These are phyloP conservation scores for Calocybe gangraenosa DNA, from an alignment of 768 basidiomycete species.

Conservation along the genomic window DNA sequence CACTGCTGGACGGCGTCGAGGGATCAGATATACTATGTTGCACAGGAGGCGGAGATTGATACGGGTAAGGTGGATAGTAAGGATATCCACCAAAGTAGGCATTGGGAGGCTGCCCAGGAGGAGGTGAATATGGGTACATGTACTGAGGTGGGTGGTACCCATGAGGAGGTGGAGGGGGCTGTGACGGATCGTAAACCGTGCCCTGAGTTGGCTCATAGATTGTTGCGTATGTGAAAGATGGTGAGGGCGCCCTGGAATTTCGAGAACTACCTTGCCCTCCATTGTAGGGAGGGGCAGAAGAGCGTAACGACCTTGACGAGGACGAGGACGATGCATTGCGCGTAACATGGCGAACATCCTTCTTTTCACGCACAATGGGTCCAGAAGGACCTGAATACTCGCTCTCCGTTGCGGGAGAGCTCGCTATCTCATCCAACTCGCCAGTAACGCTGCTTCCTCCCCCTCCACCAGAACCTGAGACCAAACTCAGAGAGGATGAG, in stretches of 20 bases:
- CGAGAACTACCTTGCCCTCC: slow-evolving; percentile 60
- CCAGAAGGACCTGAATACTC: slow-evolving; percentile 64
- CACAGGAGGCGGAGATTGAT: slow-evolving; percentile 29
- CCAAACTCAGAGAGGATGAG: slow-evolving; percentile 69
- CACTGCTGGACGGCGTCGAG: slow-evolving; percentile 24
- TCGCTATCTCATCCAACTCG: slow-evolving; percentile 64
- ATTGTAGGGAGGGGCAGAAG: slow-evolving; percentile 44
- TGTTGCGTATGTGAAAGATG: slow-evolving; percentile 70
- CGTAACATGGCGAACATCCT: slow-evolving; percentile 43
- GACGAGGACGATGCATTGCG: slow-evolving; percentile 47
- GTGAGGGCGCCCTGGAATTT: slow-evolving; percentile 70
- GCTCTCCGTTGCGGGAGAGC: slow-evolving; percentile 76
- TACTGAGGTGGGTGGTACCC: slow-evolving; percentile 48
- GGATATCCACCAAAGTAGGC: slow-evolving; percentile 38
- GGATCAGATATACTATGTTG: slow-evolving; percentile 31
- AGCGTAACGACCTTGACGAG: slow-evolving; percentile 57
- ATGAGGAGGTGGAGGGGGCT: slow-evolving; percentile 32
- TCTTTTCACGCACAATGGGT: slow-evolving; percentile 51
- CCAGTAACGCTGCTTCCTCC: slow-evolving; percentile 58
- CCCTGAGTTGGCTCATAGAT: slow-evolving; percentile 60
- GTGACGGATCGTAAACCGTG: slow-evolving; percentile 46
- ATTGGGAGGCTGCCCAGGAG: slow-evolving; percentile 36
- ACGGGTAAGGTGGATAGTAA: slow-evolving; percentile 35
- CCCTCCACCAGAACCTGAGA: slow-evolving; percentile 55
- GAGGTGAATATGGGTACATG: slow-evolving; percentile 46